Percentiles rank a stretch among this genome's conserved stretches.
Evolutionary conservation across 1,139 yeast genomes (phyloP).

Genomic region (Candida buenavistaensis): DNA sequence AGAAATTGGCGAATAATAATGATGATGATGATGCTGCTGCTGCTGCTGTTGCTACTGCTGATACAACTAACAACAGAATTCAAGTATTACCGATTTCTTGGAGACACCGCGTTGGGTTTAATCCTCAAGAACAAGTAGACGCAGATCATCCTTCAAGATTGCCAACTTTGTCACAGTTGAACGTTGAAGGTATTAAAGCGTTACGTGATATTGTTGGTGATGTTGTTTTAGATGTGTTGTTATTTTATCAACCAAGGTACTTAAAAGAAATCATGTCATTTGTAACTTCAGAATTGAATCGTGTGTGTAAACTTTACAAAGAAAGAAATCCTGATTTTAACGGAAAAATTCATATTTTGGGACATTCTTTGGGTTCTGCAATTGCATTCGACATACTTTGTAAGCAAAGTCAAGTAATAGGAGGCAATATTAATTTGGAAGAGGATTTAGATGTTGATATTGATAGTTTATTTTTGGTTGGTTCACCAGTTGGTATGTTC

Average conservation of each 20-base stretch:
- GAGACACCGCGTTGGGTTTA: conserved; percentile 70
- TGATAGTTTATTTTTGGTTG: conserved; percentile 74
- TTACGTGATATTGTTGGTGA: conserved; percentile 80
- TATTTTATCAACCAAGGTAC: conserved; percentile 80
- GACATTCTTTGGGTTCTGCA: conserved; percentile 90
- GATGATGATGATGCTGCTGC: conserved; percentile 26
- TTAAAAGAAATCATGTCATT: conserved; percentile 60
- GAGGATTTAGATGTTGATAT: conserved; percentile 64
- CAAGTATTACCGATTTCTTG: conserved; percentile 80
- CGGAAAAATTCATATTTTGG: conserved; percentile 80
- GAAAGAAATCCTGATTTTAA: conserved; percentile 70
- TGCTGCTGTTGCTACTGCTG: conserved; percentile 18
- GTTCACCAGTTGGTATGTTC: conserved; percentile 90
- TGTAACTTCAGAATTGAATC: conserved; percentile 71
- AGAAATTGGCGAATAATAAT: conserved; percentile 30
- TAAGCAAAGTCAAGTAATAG: conserved; percentile 45
- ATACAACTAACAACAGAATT: conserved; percentile 50
- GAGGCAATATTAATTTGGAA: conserved; percentile 21
- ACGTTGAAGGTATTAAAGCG: conserved; percentile 78
- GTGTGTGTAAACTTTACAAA: conserved; percentile 59
- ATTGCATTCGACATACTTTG: conserved; percentile 77
- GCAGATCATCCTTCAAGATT: conserved; percentile 37
- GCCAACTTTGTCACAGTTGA: conserved; percentile 71
- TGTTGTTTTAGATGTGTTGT: conserved; percentile 78
- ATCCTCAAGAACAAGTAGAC: conserved; percentile 42